Evolutionary conservation across 2,329 filamentous ascomycete species (phyloP).

Genomic region (Chaetomium globosum): DNA sequence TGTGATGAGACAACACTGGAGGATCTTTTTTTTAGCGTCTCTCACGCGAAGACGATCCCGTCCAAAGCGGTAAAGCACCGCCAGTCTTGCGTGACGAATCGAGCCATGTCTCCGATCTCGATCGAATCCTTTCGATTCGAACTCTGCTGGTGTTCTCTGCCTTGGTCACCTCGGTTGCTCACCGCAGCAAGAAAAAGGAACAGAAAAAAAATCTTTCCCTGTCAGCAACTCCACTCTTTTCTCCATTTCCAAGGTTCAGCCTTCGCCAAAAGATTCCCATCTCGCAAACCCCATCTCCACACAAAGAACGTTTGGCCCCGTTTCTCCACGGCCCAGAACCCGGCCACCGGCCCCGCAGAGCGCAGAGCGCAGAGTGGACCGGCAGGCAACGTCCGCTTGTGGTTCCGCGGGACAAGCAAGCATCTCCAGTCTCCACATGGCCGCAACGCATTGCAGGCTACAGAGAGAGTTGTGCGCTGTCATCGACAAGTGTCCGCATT

Average conservation of each 20-base stretch:
- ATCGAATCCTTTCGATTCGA: not conserved
- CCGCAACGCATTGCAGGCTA: not conserved
- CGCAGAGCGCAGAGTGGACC: not conserved
- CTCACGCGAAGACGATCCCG: not conserved
- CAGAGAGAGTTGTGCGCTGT: not conserved
- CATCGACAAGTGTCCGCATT: not conserved
- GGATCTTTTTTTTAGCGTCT: not conserved
- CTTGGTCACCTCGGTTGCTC: not conserved
- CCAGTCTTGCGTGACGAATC: not conserved
- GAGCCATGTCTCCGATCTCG: not conserved
- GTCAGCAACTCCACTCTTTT: not conserved
- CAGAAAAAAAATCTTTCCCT: not conserved
- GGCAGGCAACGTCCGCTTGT: not conserved
- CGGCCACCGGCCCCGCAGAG: constrained; percentile 12
- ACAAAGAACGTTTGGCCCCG: not conserved
- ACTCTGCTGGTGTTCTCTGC: not conserved
- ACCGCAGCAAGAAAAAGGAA: not conserved
- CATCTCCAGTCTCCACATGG: constrained; percentile 3
- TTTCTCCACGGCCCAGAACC: constrained; percentile 9
- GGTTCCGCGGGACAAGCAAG: constrained; percentile 13
- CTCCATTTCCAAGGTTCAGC: constrained; percentile 6
- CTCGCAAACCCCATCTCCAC: constrained; percentile 15
- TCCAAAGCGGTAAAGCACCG: not conserved
- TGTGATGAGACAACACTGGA: not conserved
- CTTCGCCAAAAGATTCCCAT: constrained; percentile 15